These are phyloP conservation scores for Neocatenulostroma microsporum DNA, from an alignment of 2,329 filamentous ascomycete genomes.

Conservation along the genomic window DNA sequence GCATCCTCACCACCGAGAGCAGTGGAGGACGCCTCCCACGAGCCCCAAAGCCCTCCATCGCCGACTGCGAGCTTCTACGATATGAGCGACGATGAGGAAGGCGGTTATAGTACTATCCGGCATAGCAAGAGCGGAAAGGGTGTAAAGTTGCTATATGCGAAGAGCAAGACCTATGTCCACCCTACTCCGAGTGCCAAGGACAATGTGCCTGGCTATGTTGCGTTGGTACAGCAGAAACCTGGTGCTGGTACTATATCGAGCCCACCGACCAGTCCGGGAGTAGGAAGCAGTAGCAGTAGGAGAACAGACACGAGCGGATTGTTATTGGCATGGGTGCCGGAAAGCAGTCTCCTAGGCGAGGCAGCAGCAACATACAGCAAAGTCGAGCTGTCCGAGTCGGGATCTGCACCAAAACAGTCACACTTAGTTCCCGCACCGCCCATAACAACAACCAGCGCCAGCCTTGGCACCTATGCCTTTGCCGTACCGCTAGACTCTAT, in stretches of 20 bases:
- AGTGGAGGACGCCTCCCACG: conserved; percentile 7
- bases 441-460: conserved; percentile 63
- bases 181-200: conserved; percentile 88
- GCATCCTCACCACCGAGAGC: not conserved
- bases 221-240: conserved; percentile 81
- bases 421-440: conserved; percentile 89
- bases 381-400: conserved; percentile 77
- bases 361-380: conserved; percentile 80
- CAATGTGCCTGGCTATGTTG: conserved; percentile 91
- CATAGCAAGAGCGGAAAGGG: conserved; percentile 68
- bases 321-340: conserved; percentile 87
- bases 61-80: conserved; percentile 88
- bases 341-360: conserved; percentile 78
- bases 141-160: conserved; percentile 89
- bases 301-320: conserved; percentile 57
- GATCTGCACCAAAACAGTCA: conserved; percentile 73
- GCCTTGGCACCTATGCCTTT: conserved; percentile 77
- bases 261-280: conserved; percentile 2
- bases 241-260: conserved; percentile 18
- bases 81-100: conserved; percentile 92
- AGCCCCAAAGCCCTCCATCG: conserved; percentile 47
- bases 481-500: conserved; percentile 83
- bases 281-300: conserved; percentile 4
- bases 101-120: conserved; percentile 88
- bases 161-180: conserved; percentile 99